phyloP scores from a whole-genome alignment of 768 basidiomycete species.

The Calvatia gigantea region DNA sequence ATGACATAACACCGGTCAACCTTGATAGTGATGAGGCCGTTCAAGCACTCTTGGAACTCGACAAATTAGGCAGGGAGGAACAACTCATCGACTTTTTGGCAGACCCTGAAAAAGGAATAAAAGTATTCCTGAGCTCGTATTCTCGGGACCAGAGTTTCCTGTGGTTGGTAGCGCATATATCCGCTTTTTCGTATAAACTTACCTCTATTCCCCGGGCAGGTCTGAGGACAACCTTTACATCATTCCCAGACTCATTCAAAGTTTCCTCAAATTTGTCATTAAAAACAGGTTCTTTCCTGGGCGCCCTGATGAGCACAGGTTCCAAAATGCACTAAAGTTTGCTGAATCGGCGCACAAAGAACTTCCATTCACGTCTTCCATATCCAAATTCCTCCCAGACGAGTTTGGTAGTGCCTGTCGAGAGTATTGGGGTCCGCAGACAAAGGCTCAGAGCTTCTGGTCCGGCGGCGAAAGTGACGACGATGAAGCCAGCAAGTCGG shows the following conservation, averaged over 20 bases:
- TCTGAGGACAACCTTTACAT: conserved; percentile 28
- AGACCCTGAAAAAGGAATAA: conserved; percentile 48
- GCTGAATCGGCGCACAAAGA: conserved; percentile 11
- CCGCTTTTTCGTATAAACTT: background rate
- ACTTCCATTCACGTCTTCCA: conserved; percentile 10
- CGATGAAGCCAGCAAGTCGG: background rate
- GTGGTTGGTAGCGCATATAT: conserved; percentile 30
- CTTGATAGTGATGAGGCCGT: conserved; percentile 29
- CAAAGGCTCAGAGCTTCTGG: background rate
- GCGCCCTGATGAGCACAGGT: conserved; percentile 3
- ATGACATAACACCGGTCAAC: background rate
- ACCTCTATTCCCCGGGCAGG: conserved; percentile 19
- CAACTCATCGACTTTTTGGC: conserved; percentile 46
- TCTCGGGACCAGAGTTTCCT: conserved; percentile 61
- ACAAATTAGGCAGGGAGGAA: conserved; percentile 35
- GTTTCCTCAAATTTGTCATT: conserved; percentile 33
- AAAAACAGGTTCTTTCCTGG: conserved; percentile 30
- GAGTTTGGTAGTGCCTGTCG: conserved; percentile 9
- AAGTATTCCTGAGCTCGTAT: conserved; percentile 60
- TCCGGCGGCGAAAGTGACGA: conserved; percentile 1
- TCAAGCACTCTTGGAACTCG: conserved; percentile 25
- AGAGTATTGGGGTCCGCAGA: conserved; percentile 10
- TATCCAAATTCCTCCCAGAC: conserved; percentile 14
- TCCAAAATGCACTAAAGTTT: conserved; percentile 1
- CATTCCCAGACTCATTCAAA: conserved; percentile 30